These are phyloP conservation scores for Flammula alnicola DNA, from an alignment of 1,284 basidiomycete species.

Conservation along the genomic window DNA sequence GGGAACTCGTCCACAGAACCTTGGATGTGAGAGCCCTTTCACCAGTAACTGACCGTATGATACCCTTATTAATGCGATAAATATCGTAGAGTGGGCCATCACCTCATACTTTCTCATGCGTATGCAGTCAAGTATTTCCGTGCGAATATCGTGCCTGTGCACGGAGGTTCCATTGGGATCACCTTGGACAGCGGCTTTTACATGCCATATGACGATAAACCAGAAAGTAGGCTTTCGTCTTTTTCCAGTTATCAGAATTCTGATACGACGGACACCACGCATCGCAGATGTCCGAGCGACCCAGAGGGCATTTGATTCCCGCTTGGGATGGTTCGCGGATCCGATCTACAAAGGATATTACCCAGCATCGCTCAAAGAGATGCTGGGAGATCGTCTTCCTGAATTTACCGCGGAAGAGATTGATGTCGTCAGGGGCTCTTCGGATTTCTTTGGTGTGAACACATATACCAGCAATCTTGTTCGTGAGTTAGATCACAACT, in stretches of 20 bases:
- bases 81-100: slow-evolving; percentile 63
- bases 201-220: slow-evolving; percentile 67
- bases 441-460: slow-evolving; percentile 76
- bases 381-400: slow-evolving; percentile 69
- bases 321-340: slow-evolving; percentile 72
- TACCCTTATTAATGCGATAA: not conserved
- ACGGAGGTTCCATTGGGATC: slow-evolving; percentile 72
- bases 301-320: slow-evolving; percentile 67
- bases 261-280: no score
- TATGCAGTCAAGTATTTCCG: slow-evolving; percentile 68
- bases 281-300: slow-evolving; percentile 67
- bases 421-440: slow-evolving; percentile 66
- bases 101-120: slow-evolving; percentile 72
- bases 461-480: slow-evolving; percentile 76
- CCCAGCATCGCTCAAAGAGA: slow-evolving; percentile 62
- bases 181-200: slow-evolving; percentile 77
- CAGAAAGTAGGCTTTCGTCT: slow-evolving; percentile 56
- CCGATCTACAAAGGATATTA: slow-evolving; percentile 78
- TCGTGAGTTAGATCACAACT: slow-evolving; percentile 43
- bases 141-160: slow-evolving; percentile 56
- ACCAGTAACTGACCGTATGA: slow-evolving; percentile 7
- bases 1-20: slow-evolving; percentile 71
- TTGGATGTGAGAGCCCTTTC: slow-evolving; percentile 61
- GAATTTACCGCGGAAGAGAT: slow-evolving; percentile 67
- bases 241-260: no score